Evolutionary conservation across 192 early-diverging fungal genomes (phyloP), one percentile per base, ranked within the genome.

Genomic region (Coemansia biformis): DNA sequence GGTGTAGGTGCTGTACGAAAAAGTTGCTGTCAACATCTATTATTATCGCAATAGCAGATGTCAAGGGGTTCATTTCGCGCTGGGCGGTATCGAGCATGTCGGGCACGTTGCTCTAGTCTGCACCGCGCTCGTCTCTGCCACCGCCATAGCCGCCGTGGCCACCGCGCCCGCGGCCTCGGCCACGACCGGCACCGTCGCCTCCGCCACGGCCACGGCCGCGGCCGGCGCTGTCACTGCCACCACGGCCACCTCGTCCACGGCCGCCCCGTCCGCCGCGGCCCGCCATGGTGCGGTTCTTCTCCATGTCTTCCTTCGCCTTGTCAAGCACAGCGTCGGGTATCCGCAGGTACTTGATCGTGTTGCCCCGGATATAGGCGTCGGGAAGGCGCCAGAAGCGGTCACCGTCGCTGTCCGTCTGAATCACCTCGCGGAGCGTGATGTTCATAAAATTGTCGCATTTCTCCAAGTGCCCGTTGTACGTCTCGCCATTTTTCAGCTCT

Each of bases 361-460:
- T 91, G 49, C 95, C 95, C 54, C 91, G 83, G 47, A 98, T 86
- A 66, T 95, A 96, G 44, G 87, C 86, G 59, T 96, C 93, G 8
- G 86, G 80, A 34, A 98, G 76, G 19, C 87, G 82, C 86, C 86
- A 92, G 59, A 98, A 98, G 40, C 81, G 76, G 65, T 95, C 87
- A n/a, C 91, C 91, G 63, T 92, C 90, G 28, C 90, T 85, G 0
- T 83, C 85, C 0, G 93, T 98, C 65, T 88, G 87, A 56, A 96
- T 94, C 17, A 96, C 93, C 61, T 96, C 92, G 44, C 88, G 82
- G 19, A 98, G 75, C 31, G 86, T 90, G 59, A 98, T 77, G 74
- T 98, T 98, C 96, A 96, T 98, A 82, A 90, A 96, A 55, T 90
- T 90, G 66, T 96, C 89, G 76, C 91, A 96, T 57, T 85, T 90